Base-by-base conservation (phyloP, 2,329 filamentous ascomycete genomes). In the Amauroascus niger region DNA sequence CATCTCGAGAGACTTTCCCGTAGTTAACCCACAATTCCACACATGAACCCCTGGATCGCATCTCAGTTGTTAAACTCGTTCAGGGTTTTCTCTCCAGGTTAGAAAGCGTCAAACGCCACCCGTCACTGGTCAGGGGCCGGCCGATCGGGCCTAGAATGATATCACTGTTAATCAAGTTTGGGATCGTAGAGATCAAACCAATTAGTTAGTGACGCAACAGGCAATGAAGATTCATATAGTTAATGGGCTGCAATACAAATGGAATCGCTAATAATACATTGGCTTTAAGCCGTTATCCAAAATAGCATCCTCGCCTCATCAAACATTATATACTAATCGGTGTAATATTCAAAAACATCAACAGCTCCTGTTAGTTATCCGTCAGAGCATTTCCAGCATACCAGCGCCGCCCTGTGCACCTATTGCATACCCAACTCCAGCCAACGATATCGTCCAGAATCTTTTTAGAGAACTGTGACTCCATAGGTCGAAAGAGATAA, bases 371-470 rank as follows among this genome's bases (percentile, higher is more conserved):
- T n/a, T n/a, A n/a, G n/a, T 9, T 26, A 20, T 18, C n/a, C 18
- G 16, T 32, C 13, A 2, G 28, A 39, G 22, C 22, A 26, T 9
- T 14, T 3, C 3, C 7, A 20, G 14, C 6, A 22, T 18, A 32
- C 37, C 49, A 44, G 35, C 49, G 49, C 49, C 39, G 16, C 13
- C n/a, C 33, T 26, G 33, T 44, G 49, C 37, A 44, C 37, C n/a
- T n/a, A 44, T 39, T 26, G 35, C 20, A 14, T 33, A 26, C 48
- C 14, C 18, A 7, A 14, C 16, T 18, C 39, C 26, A 47, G 39
- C 18, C 13, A 47, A 41, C 6, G 22, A 22, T 22, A 40, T 52
- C n/a, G 5, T 26, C 22, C 5, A 16, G 11, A 24, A 1, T 14
- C 14, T 33, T 14, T 26, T 39, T 24, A 20, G 16, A 26, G 6